These are phyloP conservation scores for Hymenoscyphus repandus DNA, from an alignment of 2,329 filamentous ascomycete species.

Conservation along the genomic window DNA sequence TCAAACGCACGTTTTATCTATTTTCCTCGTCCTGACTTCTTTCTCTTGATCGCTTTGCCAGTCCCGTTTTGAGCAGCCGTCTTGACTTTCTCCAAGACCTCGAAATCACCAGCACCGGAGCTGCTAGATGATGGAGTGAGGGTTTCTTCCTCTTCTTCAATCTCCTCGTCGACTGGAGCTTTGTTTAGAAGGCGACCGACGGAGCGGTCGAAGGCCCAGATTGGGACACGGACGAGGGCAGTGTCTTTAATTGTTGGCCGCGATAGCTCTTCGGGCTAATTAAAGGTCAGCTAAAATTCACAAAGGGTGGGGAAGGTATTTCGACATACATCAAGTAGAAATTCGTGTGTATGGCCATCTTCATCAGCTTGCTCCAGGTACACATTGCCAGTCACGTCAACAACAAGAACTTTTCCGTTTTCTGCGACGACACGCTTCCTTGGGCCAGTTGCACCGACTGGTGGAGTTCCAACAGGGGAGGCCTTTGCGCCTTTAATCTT, in stretches of 20 bases:
- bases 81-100: conserved; percentile 52
- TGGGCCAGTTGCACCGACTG: conserved; percentile 61
- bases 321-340: conserved; percentile 74
- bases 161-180: conserved; percentile 33
- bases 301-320: not conserved
- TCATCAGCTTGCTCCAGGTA: conserved; percentile 91
- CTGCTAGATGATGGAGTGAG: conserved; percentile 48
- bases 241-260: conserved; percentile 77
- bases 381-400: conserved; percentile 87
- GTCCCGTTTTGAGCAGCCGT: conserved; percentile 27
- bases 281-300: conserved; percentile 18
- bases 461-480: conserved; percentile 31
- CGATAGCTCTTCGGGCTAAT: conserved; percentile 70
- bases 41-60: conserved; percentile 24
- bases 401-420: conserved; percentile 92
- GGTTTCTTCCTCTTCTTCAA: conserved; percentile 37
- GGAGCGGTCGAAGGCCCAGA: conserved; percentile 61
- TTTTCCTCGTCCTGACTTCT: conserved; percentile 23
- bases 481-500: conserved; percentile 40
- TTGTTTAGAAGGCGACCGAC: conserved; percentile 45
- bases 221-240: conserved; percentile 71
- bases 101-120: conserved; percentile 57
- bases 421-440: conserved; percentile 87
- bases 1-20: conserved; percentile 2
- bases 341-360: conserved; percentile 78